Base-by-base conservation (phyloP, 2,329 filamentous ascomycete species). In the Teratosphaeriaceae sp. region DNA sequence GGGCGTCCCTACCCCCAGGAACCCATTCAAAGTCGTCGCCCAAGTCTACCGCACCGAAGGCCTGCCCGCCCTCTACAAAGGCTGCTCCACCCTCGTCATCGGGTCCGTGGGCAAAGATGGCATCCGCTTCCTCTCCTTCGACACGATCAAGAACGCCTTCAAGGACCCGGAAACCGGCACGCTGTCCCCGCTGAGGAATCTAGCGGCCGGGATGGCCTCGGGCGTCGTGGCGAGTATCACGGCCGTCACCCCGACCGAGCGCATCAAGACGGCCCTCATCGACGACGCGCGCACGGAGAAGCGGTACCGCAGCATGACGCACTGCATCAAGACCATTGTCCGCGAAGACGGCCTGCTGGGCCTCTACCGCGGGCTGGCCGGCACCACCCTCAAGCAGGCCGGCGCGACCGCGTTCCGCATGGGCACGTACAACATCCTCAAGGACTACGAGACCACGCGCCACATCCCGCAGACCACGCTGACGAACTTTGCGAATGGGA, bases 221-320 rank as follows among this genome's bases (percentile, higher is more conserved):
- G 81, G 81, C 0, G 71, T 79, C 0, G 71, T 80, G 0, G 79
- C 80, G 15, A 78, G 73, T 42, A 67, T 80, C 0, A 71, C 75
- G n/a, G 79, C 79, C 1, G 80, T 85, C 1, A 85, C 80, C 2
- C 81, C 81, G 0, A 82, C 78, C 0, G 81, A 85, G 55, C 70
- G 80, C 13, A 76, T 85, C 55, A 85, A 84, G 58, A 85, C 81
- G 1, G 79, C 79, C 0, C 57, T 84, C 5, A 82, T 82, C 46
- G 78, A 82, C 56, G 78, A 82, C 53, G 77, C 76, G 6, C 62
- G 75, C 33, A 59, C 54, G 1, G 63, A 70, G 24, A 68, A 65
- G 27, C 64, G 70, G 15, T 81, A 78, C 57, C 64, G 62, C 2
- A 70, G 67, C 3, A 68, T 74, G 0, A 49, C 66, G 26, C 75